Conservation (phyloP, 2,329 filamentous ascomycete species). For the Orbilia oligospora region DNA sequence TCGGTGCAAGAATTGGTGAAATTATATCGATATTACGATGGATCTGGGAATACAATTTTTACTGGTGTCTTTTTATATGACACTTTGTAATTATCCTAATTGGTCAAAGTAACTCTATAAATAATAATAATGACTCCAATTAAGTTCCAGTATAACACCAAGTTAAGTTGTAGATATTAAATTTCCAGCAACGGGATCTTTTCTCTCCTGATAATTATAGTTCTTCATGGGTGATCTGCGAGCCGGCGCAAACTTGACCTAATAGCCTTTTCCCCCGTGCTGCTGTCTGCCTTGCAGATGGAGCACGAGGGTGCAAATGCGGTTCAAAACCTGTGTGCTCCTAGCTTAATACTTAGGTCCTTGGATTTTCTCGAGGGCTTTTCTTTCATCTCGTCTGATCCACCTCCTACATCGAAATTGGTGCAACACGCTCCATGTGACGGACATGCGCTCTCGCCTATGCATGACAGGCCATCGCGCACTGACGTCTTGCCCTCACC, state of each 20-base stretch:
- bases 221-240: constrained; percentile 15
- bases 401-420: constrained; percentile 46
- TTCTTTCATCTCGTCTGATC: constrained; percentile 48
- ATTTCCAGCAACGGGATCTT: neutral
- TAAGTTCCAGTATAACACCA: neutral
- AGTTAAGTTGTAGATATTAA: too few species aligned
- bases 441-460: constrained; percentile 52
- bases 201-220: constrained; percentile 5
- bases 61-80: too few species aligned
- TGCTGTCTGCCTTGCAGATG: constrained; percentile 40
- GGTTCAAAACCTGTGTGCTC: constrained; percentile 32
- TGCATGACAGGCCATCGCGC: constrained; percentile 57
- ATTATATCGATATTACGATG: neutral
- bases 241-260: constrained; percentile 20
- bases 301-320: constrained; percentile 40
- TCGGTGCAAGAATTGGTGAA: neutral
- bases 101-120: neutral
- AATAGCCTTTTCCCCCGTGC: neutral
- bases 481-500: constrained; percentile 51
- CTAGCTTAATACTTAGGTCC: too few species aligned
- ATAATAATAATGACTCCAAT: neutral
- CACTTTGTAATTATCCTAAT: too few species aligned
- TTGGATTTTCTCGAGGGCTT: constrained; percentile 4
- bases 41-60: neutral
- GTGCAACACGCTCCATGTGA: constrained; percentile 60